These are phyloP conservation scores for Pyrrhoderma lamaoense DNA, from an alignment of 1,284 basidiomycete genomes.

Conservation along the genomic window DNA sequence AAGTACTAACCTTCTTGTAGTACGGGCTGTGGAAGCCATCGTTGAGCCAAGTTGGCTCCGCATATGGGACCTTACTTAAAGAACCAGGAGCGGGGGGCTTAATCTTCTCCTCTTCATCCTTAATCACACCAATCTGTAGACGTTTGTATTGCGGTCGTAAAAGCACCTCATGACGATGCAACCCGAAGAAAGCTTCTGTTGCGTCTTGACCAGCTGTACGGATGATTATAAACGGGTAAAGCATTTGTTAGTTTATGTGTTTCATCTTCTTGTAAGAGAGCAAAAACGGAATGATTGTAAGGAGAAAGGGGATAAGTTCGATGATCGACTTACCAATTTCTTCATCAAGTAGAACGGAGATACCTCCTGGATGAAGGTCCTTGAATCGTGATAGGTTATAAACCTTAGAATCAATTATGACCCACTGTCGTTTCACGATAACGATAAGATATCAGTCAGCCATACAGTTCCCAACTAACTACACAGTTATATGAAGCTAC, in stretches of 20 bases:
- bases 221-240: neutral
- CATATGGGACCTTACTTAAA: conserved; percentile 71
- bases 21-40: conserved; percentile 67
- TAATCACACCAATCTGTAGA: conserved; percentile 62
- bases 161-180: conserved; percentile 78
- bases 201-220: conserved; percentile 70
- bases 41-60: conserved; percentile 73
- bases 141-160: conserved; percentile 66
- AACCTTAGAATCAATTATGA: conserved; percentile 77
- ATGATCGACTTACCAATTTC: conserved; percentile 71
- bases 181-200: conserved; percentile 78
- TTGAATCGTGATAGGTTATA: conserved; percentile 77
- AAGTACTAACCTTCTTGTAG: conserved; percentile 55
- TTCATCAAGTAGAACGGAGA: conserved; percentile 62
- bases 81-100: conserved; percentile 46
- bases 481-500: conserved; percentile 24
- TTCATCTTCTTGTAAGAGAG: no score
- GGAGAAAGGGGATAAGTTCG: conserved; percentile 9
- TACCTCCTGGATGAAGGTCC: conserved; percentile 77
- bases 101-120: conserved; percentile 57
- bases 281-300: no score
- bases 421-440: conserved; percentile 46
- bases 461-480: conserved; percentile 22
- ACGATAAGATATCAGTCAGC: neutral
- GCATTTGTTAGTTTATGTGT: neutral